These are phyloP conservation scores for Paraphaeosphaeria sporulosa DNA, from an alignment of 2,329 filamentous ascomycete species.

Conservation along the genomic window DNA sequence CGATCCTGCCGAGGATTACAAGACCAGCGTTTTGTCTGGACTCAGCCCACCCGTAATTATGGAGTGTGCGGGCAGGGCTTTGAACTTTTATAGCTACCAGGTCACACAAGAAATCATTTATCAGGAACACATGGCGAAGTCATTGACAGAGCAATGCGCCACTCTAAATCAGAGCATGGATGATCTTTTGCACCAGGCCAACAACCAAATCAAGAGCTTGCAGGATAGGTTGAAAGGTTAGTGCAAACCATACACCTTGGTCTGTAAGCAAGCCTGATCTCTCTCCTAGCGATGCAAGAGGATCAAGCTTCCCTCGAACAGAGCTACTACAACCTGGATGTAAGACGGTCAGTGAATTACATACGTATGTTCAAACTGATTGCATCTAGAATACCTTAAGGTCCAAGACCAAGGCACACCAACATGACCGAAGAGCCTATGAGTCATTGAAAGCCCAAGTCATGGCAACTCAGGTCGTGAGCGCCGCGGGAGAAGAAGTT, in stretches of 20 bases:
- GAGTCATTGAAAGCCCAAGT: constrained; percentile 64
- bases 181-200: constrained; percentile 76
- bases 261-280: not conserved
- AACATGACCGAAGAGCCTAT: constrained; percentile 71
- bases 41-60: constrained; percentile 82
- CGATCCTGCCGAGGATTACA: constrained; percentile 86
- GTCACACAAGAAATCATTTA: constrained; percentile 83
- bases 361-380: not conserved
- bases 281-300: constrained; percentile 60
- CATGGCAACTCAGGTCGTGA: constrained; percentile 62
- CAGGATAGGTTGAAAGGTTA: constrained; percentile 70
- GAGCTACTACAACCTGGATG: constrained; percentile 75
- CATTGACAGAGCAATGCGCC: constrained; percentile 74
- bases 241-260: constrained; percentile 23
- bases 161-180: constrained; percentile 72
- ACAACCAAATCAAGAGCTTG: constrained; percentile 72
- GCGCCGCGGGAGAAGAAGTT: constrained; percentile 60
- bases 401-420: constrained; percentile 74
- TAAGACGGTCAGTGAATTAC: not conserved
- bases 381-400: constrained; percentile 60
- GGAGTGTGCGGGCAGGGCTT: constrained; percentile 81
- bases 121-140: constrained; percentile 77
- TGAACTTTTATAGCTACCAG: constrained; percentile 89
- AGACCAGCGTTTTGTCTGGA: constrained; percentile 84
- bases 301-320: constrained; percentile 70